Base-by-base conservation (phyloP, 306 rosid genomes). In the Quercus mongolica region DNA sequence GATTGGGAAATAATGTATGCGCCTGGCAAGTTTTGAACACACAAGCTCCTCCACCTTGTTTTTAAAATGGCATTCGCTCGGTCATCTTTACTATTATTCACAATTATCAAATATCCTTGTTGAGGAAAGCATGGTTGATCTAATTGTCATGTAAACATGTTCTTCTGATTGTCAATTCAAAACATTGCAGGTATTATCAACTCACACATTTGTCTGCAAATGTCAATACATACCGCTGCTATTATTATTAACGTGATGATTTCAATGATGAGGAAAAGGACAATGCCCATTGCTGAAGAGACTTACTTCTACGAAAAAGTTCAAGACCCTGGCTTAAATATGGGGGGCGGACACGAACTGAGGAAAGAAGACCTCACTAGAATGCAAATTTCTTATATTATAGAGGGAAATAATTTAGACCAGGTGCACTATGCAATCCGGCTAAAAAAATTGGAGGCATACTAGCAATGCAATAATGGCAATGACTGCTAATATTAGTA, bases 261-360 rank as follows among this genome's bases (percentile, higher is more conserved):
- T 4, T 5, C 9, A 5, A 38, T 25, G 25, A 77, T 74, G 70
- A 68, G 41, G 23, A 46, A 73, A 76, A 74, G 75, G 13, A 54
- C 69, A 64, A 44, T 26, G 61, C 75, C 57, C 56, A 74, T 31
- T 54, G 67, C 54, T 55, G 38, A 56, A 73, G 54, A 77, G 62
- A 83, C 64, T 81, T 89, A 95, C 99, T 98, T 87, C 82, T 86
- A 12, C 83, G 86, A 74, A 92, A 91, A 80, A 95, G 96, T 84
- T 89, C 97, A 65, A 95, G 92, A 81, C 99, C 97, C 89, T 86
- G 91, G 67, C 92, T 81, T 73, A 95, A 82, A 88, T 85, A 83
- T 56, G 90, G 90, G 61, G 98, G 85, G 31, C 86, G 87, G 6
- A 71, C 77, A 74, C 26, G 87, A 56, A 83, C 84, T 70, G 89